A percentile compares a stretch with the other conserved stretches of the same genome.
phyloP scores from a whole-genome alignment of 148 eudicot species.

The Silene conica region DNA sequence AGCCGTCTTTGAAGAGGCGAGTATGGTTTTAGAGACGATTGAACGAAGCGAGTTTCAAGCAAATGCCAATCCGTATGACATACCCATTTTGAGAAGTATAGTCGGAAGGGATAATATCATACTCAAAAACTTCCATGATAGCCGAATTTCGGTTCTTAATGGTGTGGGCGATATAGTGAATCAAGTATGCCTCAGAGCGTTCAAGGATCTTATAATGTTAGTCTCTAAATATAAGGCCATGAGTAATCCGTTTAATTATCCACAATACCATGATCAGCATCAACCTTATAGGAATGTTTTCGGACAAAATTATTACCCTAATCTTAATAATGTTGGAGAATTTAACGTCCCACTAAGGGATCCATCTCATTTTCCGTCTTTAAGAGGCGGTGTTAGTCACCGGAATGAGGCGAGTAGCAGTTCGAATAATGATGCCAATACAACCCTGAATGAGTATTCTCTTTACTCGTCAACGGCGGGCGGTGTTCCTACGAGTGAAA shows the following conservation, averaged over 20 bases:
- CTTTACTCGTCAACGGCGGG: neutral
- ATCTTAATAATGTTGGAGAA: slow-evolving; percentile 15
- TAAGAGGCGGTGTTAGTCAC: neutral
- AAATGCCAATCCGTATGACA: neutral
- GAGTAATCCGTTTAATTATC: neutral
- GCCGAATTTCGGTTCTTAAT: slow-evolving; percentile 11
- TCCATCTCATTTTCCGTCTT: neutral
- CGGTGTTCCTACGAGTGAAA: slow-evolving; percentile 14
- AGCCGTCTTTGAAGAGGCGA: slow-evolving; percentile 22
- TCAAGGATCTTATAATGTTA: slow-evolving; percentile 27
- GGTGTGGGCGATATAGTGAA: slow-evolving; percentile 21
- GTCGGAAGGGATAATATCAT: slow-evolving; percentile 9
- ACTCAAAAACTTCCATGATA: slow-evolving; percentile 21
- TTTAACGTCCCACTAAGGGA: slow-evolving; percentile 5
- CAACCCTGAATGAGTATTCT: neutral
- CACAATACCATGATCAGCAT: neutral
- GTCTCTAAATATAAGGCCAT: neutral
- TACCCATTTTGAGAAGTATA: slow-evolving; percentile 25
- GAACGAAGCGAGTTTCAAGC: neutral
- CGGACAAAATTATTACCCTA: neutral
- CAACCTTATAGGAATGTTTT: too few species aligned
- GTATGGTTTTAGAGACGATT: slow-evolving; percentile 18
- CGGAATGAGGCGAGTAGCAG: neutral
- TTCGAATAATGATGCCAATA: neutral
- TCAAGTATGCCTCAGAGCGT: slow-evolving; percentile 28